Conservation (phyloP, 2,329 filamentous ascomycete species). For the Penicillium sp. region DNA sequence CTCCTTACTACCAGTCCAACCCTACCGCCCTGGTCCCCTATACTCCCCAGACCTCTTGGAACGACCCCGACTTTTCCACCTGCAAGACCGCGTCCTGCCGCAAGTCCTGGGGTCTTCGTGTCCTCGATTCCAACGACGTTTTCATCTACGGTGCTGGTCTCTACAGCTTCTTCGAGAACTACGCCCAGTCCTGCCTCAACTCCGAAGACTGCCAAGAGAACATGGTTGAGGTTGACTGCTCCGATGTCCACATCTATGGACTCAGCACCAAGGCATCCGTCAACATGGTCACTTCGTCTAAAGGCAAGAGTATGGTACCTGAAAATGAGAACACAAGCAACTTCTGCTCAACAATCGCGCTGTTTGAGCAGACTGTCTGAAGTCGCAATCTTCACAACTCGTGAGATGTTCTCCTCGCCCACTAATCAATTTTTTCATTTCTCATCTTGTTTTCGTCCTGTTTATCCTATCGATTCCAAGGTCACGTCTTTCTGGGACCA, state of each 20-base stretch:
- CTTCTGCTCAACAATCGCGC: slow-evolving; percentile 50
- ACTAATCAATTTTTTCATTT: slow-evolving; percentile 3
- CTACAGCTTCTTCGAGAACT: slow-evolving; percentile 86
- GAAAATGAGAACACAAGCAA: slow-evolving; percentile 47
- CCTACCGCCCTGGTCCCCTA: slow-evolving; percentile 66
- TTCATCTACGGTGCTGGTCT: slow-evolving; percentile 74
- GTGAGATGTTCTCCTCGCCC: not conserved
- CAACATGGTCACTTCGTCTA: slow-evolving; percentile 68
- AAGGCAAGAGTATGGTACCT: slow-evolving; percentile 40
- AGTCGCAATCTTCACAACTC: not conserved
- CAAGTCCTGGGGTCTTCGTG: slow-evolving; percentile 77
- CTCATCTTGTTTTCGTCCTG: not conserved
- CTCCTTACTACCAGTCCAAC: slow-evolving; percentile 82
- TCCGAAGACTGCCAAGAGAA: slow-evolving; percentile 75
- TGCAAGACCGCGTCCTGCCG: slow-evolving; percentile 64
- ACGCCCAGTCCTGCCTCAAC: slow-evolving; percentile 70
- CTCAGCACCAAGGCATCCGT: slow-evolving; percentile 74
- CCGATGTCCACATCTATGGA: slow-evolving; percentile 65
- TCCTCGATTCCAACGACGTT: slow-evolving; percentile 68
- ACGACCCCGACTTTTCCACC: slow-evolving; percentile 67
- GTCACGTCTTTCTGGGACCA: not conserved
- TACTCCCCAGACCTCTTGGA: slow-evolving; percentile 39
- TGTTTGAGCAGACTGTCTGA: slow-evolving; percentile 42
- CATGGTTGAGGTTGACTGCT: slow-evolving; percentile 74
- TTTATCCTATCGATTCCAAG: not conserved